Conservation (phyloP, 2,329 filamentous ascomycete genomes). For the Cladosporium cucumerinum region DNA sequence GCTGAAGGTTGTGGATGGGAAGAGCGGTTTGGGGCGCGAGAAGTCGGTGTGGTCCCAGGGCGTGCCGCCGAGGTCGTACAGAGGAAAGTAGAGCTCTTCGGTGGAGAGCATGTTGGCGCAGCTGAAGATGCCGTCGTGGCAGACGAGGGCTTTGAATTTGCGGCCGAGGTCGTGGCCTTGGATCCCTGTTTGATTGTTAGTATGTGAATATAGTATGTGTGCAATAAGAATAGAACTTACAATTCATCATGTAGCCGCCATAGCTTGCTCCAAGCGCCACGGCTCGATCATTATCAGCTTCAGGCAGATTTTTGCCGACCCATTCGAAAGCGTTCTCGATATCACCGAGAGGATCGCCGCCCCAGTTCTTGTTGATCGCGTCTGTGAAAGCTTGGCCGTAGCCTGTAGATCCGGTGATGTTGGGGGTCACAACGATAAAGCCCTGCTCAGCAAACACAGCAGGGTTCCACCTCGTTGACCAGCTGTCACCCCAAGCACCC, state of each 20-base stretch:
- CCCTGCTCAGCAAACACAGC: constrained; percentile 32
- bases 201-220: constrained; percentile 33
- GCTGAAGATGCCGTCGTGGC: constrained; percentile 59
- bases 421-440: constrained; percentile 32
- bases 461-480: constrained; percentile 31
- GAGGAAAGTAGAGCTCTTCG: constrained; percentile 56
- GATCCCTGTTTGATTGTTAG: constrained; percentile 56
- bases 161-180: constrained; percentile 79
- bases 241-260: constrained; percentile 69
- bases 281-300: constrained; percentile 65
- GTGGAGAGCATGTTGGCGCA: constrained; percentile 32
- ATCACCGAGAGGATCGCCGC: constrained; percentile 78
- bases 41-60: constrained; percentile 45
- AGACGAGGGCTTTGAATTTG: constrained; percentile 82
- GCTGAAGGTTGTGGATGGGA: constrained; percentile 19
- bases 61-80: constrained; percentile 51
- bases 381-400: constrained; percentile 45
- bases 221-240: constrained; percentile 19
- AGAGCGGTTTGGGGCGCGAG: not conserved
- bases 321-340: constrained; percentile 75
- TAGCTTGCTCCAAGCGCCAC: constrained; percentile 74
- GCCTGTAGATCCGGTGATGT: constrained; percentile 30
- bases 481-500: constrained; percentile 28
- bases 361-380: constrained; percentile 78
- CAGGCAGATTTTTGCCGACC: constrained; percentile 62